Evolutionary conservation across 768 basidiomycete genomes (phyloP), one percentile per base, ranked within the genome.

Genomic region (Rubroboletus satanas): DNA sequence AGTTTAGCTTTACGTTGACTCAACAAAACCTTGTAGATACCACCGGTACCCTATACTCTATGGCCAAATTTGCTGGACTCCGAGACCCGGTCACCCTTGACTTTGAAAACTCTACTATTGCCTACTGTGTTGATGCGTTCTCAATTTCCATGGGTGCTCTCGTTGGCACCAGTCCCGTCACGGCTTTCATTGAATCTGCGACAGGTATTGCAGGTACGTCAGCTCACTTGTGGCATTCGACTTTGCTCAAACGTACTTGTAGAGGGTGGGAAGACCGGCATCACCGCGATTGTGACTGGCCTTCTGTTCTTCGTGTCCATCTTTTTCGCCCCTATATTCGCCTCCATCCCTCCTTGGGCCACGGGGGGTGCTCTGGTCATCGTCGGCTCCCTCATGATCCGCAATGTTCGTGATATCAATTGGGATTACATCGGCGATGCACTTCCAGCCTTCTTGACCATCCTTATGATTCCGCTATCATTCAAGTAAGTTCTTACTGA

Each of bases 41-140:
- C 29, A 78, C 75, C 51, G 87, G 91, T 65, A 93, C 91, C 9
- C 75, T 94, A 5, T 92, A 93, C 67, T 87, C 91, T 37, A 93
- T 94, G 91, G 88, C 90, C 50, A 91, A 88, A 68, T 93, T 93
- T 58, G 90, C 91, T 7, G 89, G 88, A n/a, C 79, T 94, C 2
- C 88, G 89, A 45, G 86, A 93, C 65, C 86, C 86, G 1, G 81
- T 89, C 14, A 92, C 90, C 26, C 75, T 91, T 52, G 91, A 94
- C 67, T 94, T 94, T 61, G 91, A 94, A 72, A 82, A 84, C 58
- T 88, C 86, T 17, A 89, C 85, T 12, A 75, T 88, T 56, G 90
- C 90, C 4, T 92, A 91, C 71, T 91, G 88, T 59, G 81, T 90
- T 28, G 89, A 91, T 61, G 90, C 90, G 0, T 85, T 91, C 67